phyloP scores from a whole-genome alignment of 169 alveolate species.

The Plasmodium blacklocki region DNA sequence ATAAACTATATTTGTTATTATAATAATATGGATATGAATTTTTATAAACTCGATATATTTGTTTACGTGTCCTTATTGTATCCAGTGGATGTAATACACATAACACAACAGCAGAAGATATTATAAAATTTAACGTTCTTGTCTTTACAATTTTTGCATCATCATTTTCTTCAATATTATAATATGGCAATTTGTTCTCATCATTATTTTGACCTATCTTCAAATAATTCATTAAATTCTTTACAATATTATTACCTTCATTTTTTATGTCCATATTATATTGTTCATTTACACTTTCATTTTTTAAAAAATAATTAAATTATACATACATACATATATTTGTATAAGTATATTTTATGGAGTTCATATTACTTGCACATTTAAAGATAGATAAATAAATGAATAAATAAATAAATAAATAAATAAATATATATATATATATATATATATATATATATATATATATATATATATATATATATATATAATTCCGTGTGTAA shows the following conservation, averaged over 20 bases:
- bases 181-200: background rate
- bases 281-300: conserved; percentile 25
- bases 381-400: too few relatives aligned
- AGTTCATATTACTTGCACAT: background rate
- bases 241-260: conserved; percentile 24
- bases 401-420: too few relatives aligned
- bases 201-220: background rate
- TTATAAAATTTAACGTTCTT: conserved; percentile 73
- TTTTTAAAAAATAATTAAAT: background rate
- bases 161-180: conserved; percentile 16
- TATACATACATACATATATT: background rate
- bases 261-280: conserved; percentile 53
- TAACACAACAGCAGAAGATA: conserved; percentile 55
- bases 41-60: conserved; percentile 68
- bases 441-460: too few relatives aligned
- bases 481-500: too few relatives aligned
- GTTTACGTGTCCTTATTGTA: conserved; percentile 69
- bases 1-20: conserved; percentile 65
- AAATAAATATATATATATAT: too few relatives aligned
- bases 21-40: conserved; percentile 75
- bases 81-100: conserved; percentile 69
- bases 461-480: too few relatives aligned
- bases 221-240: conserved; percentile 6
- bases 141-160: conserved; percentile 14
- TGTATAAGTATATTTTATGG: background rate